These are phyloP conservation scores for Polyplosphaeria fusca DNA, from an alignment of 495 filamentous ascomycete species.

Conservation along the genomic window DNA sequence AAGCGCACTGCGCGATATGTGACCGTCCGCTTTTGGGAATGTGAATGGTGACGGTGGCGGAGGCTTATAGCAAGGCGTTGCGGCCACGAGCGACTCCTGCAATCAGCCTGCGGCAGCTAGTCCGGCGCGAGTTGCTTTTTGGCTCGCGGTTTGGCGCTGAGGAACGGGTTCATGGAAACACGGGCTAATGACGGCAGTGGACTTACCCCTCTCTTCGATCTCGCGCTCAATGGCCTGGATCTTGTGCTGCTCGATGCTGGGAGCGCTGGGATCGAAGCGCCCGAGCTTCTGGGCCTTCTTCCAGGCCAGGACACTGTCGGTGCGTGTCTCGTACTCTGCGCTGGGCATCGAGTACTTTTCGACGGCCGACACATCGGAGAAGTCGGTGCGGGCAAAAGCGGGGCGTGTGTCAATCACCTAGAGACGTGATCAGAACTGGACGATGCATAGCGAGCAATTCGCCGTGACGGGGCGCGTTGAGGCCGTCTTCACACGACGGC, in stretches of 20 bases:
- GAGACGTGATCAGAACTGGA: slow-evolving; percentile 29
- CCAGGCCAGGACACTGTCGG: slow-evolving; percentile 87
- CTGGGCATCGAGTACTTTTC: slow-evolving; percentile 81
- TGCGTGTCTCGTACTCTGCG: slow-evolving; percentile 75
- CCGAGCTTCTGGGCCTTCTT: slow-evolving; percentile 89
- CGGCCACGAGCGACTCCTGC: slow-evolving; percentile 13
- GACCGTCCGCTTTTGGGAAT: slow-evolving; percentile 12
- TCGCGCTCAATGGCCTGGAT: slow-evolving; percentile 62
- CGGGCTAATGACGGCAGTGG: slow-evolving; percentile 7
- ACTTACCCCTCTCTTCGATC: slow-evolving; percentile 57
- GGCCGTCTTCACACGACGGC: neutral
- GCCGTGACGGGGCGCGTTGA: slow-evolving; percentile 2
- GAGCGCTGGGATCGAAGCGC: slow-evolving; percentile 85
- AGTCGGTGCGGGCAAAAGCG: slow-evolving; percentile 64
- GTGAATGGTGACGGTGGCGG: slow-evolving; percentile 13
- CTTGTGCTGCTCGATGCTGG: slow-evolving; percentile 61
- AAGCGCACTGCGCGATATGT: slow-evolving; percentile 11
- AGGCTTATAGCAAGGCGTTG: neutral
- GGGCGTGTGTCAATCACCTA: slow-evolving; percentile 82
- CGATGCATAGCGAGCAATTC: slow-evolving; percentile 5
- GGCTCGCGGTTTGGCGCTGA: neutral
- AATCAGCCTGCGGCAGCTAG: neutral
- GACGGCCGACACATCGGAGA: slow-evolving; percentile 72
- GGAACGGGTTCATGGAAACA: slow-evolving; percentile 7
- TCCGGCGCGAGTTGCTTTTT: slow-evolving; percentile 9